Conservation (phyloP, 495 filamentous ascomycete species). For the Pyrenula massariospora region DNA sequence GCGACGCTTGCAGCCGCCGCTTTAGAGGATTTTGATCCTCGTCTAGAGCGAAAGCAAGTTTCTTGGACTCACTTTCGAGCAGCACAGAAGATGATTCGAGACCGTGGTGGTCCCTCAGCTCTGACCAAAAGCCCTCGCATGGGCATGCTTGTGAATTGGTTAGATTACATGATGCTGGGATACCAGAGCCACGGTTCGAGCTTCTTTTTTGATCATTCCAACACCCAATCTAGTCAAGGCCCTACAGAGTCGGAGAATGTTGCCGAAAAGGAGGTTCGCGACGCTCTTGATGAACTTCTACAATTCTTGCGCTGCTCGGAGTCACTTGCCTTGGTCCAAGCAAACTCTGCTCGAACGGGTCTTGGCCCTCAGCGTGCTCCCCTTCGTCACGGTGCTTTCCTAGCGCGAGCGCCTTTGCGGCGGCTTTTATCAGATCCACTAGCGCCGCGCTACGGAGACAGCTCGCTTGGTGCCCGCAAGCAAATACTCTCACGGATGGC, state of each 20-base stretch:
- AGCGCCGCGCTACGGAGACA: conserved; percentile 19
- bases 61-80: conserved; percentile 29
- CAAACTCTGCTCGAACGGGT: conserved; percentile 1
- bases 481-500: conserved; percentile 24
- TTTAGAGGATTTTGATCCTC: conserved; percentile 28
- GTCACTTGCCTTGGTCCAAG: conserved; percentile 20
- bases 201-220: conserved; percentile 20
- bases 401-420: conserved; percentile 13
- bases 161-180: conserved; percentile 28
- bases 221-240: not conserved
- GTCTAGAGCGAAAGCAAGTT: conserved; percentile 23
- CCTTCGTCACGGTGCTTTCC: conserved; percentile 16
- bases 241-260: not conserved
- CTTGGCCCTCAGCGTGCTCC: conserved; percentile 4
- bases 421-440: conserved; percentile 13
- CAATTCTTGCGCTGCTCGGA: conserved; percentile 26
- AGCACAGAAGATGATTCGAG: conserved; percentile 26
- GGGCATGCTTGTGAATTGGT: conserved; percentile 32
- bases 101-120: conserved; percentile 22
- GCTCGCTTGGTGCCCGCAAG: conserved; percentile 19
- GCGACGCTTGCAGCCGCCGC: conserved; percentile 28
- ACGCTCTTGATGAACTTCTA: conserved; percentile 27
- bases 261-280: conserved; percentile 16
- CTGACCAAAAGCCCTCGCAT: conserved; percentile 22
- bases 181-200: conserved; percentile 22